phyloP scores from a whole-genome alignment of 1,139 yeast species.

The Suhomyces bribrorum region DNA sequence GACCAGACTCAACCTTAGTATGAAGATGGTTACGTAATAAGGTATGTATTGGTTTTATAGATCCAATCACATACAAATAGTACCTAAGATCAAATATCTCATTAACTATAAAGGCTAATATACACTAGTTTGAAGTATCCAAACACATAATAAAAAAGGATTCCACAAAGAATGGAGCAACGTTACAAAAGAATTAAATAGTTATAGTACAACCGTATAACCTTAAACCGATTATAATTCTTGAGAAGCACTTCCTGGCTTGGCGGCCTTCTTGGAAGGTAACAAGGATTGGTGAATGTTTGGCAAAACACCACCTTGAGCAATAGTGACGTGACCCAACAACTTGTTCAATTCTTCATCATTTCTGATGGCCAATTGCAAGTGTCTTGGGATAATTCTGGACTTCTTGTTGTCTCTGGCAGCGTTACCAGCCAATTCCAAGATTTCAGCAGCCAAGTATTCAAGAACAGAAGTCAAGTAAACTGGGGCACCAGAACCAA shows the following conservation, averaged over 20 bases:
- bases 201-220: slow-evolving; percentile 13
- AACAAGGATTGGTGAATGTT: slow-evolving; percentile 94
- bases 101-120: slow-evolving; percentile 17
- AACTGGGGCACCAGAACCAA: slow-evolving; percentile 58
- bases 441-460: slow-evolving; percentile 56
- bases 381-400: slow-evolving; percentile 57
- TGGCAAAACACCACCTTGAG: slow-evolving; percentile 98
- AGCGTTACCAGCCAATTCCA: slow-evolving; percentile 59
- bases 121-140: slow-evolving; percentile 17
- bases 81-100: slow-evolving; percentile 16
- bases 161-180: slow-evolving; percentile 7
- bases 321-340: slow-evolving; percentile 91
- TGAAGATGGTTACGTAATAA: neutral
- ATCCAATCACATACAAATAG: neutral
- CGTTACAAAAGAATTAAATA: slow-evolving; percentile 15
- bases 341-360: slow-evolving; percentile 56
- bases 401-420: slow-evolving; percentile 59
- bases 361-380: slow-evolving; percentile 56
- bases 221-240: slow-evolving; percentile 57
- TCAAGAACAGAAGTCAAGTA: slow-evolving; percentile 55
- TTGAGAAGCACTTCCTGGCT: slow-evolving; percentile 77
- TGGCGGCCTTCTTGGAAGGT: slow-evolving; percentile 83
- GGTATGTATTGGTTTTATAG: neutral
- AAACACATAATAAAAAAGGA: slow-evolving; percentile 13
- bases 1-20: neutral